These are phyloP conservation scores for Onygenales sp. DNA, from an alignment of 2,329 filamentous ascomycete species.

Conservation along the genomic window DNA sequence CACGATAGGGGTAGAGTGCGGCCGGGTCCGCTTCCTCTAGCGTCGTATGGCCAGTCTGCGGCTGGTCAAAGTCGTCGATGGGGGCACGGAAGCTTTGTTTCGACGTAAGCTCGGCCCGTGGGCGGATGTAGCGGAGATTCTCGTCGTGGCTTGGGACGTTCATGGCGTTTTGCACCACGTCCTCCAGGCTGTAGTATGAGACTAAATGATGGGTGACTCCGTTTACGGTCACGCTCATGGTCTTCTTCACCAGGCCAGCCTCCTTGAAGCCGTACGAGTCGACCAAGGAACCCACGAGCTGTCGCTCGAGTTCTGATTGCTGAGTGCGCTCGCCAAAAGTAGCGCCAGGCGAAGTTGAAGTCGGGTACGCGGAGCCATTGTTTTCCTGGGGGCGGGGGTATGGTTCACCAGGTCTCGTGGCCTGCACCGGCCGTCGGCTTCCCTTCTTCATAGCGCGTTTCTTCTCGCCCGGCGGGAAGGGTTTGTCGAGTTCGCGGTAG, in stretches of 20 bases:
- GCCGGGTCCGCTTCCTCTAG: conserved; percentile 31
- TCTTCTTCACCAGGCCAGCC: conserved; percentile 81
- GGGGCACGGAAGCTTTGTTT: conserved; percentile 59
- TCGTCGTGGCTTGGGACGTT: conserved; percentile 49
- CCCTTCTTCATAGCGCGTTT: conserved; percentile 70
- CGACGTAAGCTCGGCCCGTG: conserved; percentile 49
- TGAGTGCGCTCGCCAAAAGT: conserved; percentile 27
- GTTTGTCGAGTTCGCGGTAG: conserved; percentile 71
- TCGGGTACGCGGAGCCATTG: conserved; percentile 30
- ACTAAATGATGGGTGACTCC: conserved; percentile 76
- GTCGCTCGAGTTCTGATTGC: conserved; percentile 43
- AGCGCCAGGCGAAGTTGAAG: conserved; percentile 22
- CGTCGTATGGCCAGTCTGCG: conserved; percentile 10
- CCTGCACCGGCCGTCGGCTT: conserved; percentile 35
- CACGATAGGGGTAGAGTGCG: conserved; percentile 32
- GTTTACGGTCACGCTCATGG: conserved; percentile 68
- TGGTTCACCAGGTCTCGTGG: conserved; percentile 43
- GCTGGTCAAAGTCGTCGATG: conserved; percentile 50
- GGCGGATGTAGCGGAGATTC: conserved; percentile 41
- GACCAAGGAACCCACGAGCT: conserved; percentile 71
- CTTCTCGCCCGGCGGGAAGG: conserved; percentile 74
- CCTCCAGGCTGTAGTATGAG: conserved; percentile 76
- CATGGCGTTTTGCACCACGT: conserved; percentile 58
- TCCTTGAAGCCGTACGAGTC: conserved; percentile 84
- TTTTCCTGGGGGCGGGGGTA: conserved; percentile 36